Base-by-base conservation (phyloP, 331 rosid species). In the Phaseolus coccineus region DNA sequence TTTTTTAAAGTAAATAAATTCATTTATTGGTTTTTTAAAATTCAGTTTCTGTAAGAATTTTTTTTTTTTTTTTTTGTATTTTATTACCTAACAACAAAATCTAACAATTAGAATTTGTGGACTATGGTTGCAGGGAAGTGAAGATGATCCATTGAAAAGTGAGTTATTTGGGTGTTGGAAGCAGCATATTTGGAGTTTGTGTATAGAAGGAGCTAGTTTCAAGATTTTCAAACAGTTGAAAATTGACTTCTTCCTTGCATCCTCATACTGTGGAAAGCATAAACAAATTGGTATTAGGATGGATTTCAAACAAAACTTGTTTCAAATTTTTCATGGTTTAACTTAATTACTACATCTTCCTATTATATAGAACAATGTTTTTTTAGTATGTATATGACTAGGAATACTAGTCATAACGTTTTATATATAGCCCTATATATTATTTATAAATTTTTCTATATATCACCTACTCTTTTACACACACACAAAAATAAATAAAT, bases 51-150 rank as follows among this genome's bases (percentile, higher is more conserved):
- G 22, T 19, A 19, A 19, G 22, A 19, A 19, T 19, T 0, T 19
- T 19, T 56, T 40, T 46, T 46, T 56, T n/a, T n/a, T 46, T 12
- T 56, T 40, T 46, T 46, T 56, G 8, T 40, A 13, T 42, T 11
- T 74, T 56, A 25, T 25, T 57, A 15, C 14, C n/a, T 10, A 46
- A 44, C 57, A 15, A 3, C 8, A 57, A 27, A 25, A 42, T 44
- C 2, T 46, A 8, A 12, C 22, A 19, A n/a, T 33, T 10, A 67
- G 15, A 40, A 5, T n/a, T 56, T 27, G 61, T 68, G 2, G 47
- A 16, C 7, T 74, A 59, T 74, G 77, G 52, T 11, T 84, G 71
- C 74, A 79, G 81, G 81, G 58, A 61, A 74, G n/a, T 79, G 64
- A 61, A 15, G 42, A 28, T 14, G 74, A 50, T 74, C 51, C 5